phyloP scores from a whole-genome alignment of 768 basidiomycete species.

The Lentinula lateritia region DNA sequence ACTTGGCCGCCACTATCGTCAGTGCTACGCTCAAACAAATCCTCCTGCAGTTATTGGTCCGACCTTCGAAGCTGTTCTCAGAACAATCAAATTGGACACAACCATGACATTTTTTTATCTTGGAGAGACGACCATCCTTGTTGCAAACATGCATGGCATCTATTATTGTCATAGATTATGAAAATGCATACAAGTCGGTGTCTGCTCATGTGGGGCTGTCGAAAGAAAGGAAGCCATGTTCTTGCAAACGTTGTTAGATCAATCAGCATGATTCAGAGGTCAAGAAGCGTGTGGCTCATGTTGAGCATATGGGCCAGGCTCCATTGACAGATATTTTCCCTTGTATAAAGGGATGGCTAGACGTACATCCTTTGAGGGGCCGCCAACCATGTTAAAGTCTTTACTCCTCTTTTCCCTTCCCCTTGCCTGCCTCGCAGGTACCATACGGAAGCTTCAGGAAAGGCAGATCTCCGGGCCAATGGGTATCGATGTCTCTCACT shows the following conservation, averaged over 20 bases:
- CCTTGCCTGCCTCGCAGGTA: slow-evolving; percentile 6
- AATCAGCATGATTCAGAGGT: too few relatives aligned
- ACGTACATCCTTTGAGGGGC: not conserved
- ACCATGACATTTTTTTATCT: not conserved
- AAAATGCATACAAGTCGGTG: not conserved
- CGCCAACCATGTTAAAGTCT: not conserved
- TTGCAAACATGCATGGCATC: not conserved
- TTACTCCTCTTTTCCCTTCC: not conserved
- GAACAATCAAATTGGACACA: not conserved
- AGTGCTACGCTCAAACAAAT: too few relatives aligned
- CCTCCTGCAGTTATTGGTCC: too few relatives aligned
- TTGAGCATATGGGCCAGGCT: not conserved
- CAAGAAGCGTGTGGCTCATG: too few relatives aligned
- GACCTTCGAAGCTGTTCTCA: too few relatives aligned
- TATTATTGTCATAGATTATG: not conserved
- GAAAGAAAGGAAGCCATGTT: not conserved
- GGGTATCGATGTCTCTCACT: slow-evolving; percentile 53
- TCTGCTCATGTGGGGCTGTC: not conserved
- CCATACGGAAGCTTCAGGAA: slow-evolving; percentile 17
- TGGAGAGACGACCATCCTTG: not conserved
- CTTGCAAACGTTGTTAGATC: not conserved
- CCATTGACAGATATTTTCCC: not conserved
- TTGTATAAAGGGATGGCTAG: not conserved
- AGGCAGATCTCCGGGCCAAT: slow-evolving; percentile 28
- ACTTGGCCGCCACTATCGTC: too few relatives aligned